Evolutionary conservation across 192 early-diverging fungal genomes (phyloP), one percentile per base, ranked within the genome.

Genomic region (Funneliformis geosporum): DNA sequence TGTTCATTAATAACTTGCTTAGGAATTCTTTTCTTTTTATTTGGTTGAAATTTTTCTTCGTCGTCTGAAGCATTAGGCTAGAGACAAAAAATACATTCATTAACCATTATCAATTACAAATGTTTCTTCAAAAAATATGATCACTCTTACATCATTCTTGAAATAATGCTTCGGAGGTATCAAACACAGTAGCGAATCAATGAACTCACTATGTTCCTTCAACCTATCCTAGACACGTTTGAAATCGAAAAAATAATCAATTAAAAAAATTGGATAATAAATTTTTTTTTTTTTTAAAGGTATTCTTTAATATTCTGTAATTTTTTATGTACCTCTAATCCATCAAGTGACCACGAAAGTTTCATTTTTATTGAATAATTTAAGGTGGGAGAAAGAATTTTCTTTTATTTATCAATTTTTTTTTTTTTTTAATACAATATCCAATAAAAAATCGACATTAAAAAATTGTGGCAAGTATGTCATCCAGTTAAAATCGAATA

Each of bases 1-100:
- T 90, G 89, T 70, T 96, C 92, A 72, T 95, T 96, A 61, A 94
- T 85, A 8, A 83, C 90, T 81, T 94, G 91, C 79, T 95, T 94
- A 38, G 92, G 90, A 23, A 91, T 90, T 73, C 85, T 87, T 76
- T 93, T 92, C 83, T 94, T 93, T 85, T 98, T 96, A 79, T 93
- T 95, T 79, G 95, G 91, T 84, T 89, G 89, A 84, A 88, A 88
- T 81, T 90, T 88, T 10, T 78, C 23, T n/a, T 65, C 64, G 9
- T 46, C 43, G 1, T 67, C 75, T 44, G 59, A 33, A 64, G 23
- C 46, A 11, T 50, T 18, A 18, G 50, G 38, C 76, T 64, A 47
- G 8, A 10, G 21, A 18, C 16, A 50, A 77, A 76, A 62, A 43
- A 12, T 16, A 46, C 27, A 66, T 47, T 5, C n/a, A 46, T 14